Base-by-base conservation (phyloP, 2,329 filamentous ascomycete species). In the Epichloe bromicola region DNA sequence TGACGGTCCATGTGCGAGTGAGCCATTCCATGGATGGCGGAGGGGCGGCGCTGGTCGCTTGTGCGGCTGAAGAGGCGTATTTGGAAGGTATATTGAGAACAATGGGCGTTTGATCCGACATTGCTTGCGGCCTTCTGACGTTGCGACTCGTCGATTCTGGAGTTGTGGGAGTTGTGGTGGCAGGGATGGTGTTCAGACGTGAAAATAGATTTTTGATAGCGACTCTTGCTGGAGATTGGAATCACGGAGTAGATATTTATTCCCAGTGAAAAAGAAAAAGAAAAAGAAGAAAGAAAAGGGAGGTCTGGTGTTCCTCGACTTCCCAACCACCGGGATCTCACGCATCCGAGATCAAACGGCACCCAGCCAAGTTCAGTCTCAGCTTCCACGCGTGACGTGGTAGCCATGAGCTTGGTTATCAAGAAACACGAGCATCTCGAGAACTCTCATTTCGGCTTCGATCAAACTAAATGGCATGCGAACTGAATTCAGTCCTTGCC, bases 1-100 rank as follows among this genome's bases (percentile, higher is more conserved):
- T 86, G 51, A 89, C 83, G 58, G 77, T 70, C 85, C 85, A 89
- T 53, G 79, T 85, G 54, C 82, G 73, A 49, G 73, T 67, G 44
- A 88, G 76, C 74, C 78, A 86, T 52, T 74, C 66, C 26, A 80
- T 65, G 3, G 76, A 62, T 4, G 82, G 80, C 1, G 70, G 56
- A 14, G 65, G 70, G 46, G 63, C 36, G 39, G 62, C 54, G 26
- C 55, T 55, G 23, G 61, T 55, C 39, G 56, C 33, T 52, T 58
- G 47, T 49, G 65, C 46, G 14, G 53, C 50, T n/a, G 55, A 48
- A n/a, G 57, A 46, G 10, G 64, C 53, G 60, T 79, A 78, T 58
- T 74, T 76, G 49, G 74, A 75, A 1, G 79, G 78, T 4, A 63
- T 54, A 2, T 51, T 56, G 52, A 68, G 60, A 23, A 55, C 50